phyloP scores from a whole-genome alignment of 441 rosid genomes.

The Mallotus repandus region DNA sequence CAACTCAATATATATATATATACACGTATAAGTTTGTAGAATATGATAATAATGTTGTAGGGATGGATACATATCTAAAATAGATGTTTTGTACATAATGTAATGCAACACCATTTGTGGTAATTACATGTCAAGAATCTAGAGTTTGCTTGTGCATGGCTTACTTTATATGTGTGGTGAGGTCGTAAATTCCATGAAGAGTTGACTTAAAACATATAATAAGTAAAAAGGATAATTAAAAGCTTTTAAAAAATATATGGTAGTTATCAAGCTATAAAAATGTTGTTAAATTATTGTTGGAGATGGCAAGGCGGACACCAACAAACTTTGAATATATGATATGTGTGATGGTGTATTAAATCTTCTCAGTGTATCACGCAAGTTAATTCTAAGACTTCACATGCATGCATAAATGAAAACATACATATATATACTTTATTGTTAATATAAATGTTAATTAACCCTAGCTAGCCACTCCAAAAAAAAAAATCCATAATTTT shows the following conservation, averaged over 20 bases:
- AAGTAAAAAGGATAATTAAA: neutral
- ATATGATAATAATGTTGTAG: no score
- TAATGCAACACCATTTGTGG: slow-evolving; percentile 18
- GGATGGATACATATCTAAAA: neutral
- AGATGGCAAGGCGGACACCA: slow-evolving; percentile 26
- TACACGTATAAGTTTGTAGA: no score
- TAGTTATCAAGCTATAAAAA: slow-evolving; percentile 11
- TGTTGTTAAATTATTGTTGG: slow-evolving; percentile 53
- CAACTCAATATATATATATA: no score
- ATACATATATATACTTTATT: no score
- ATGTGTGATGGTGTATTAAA: no score
- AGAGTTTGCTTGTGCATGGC: slow-evolving; percentile 38
- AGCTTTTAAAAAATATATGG: no score
- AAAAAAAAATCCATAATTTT: no score
- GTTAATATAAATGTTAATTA: no score
- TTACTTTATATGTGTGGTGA: no score
- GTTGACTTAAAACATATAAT: slow-evolving; percentile 28
- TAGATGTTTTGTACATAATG: slow-evolving; percentile 21
- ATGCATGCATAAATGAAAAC: neutral
- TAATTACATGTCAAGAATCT: slow-evolving; percentile 43
- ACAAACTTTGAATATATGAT: slow-evolving; percentile 44
- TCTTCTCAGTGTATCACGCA: neutral
- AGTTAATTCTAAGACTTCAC: neutral
- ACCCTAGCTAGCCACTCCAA: no score
- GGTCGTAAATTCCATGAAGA: neutral